Conservation (phyloP, 176 grass and related monocot genomes). For the Metroxylon sagu region DNA sequence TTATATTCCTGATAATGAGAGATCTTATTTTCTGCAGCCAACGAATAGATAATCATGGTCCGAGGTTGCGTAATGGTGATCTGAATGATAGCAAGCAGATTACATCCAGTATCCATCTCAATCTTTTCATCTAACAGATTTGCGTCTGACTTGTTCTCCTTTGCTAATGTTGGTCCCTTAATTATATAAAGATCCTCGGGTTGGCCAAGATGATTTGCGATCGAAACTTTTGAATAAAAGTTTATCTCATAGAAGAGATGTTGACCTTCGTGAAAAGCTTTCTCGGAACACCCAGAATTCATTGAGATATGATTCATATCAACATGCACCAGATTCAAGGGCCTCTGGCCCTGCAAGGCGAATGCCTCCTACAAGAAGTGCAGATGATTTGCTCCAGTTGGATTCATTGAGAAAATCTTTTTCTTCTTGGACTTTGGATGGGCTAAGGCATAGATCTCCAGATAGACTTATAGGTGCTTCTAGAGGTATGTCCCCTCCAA, state of each 20-base stretch:
- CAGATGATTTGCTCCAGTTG: slow-evolving; percentile 36
- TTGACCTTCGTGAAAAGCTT: slow-evolving; percentile 75
- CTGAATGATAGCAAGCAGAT: slow-evolving; percentile 25
- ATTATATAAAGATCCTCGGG: slow-evolving; percentile 35
- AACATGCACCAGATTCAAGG: slow-evolving; percentile 32
- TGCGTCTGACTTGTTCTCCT: slow-evolving; percentile 19
- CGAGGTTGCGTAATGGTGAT: slow-evolving; percentile 28
- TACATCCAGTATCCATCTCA: slow-evolving; percentile 23
- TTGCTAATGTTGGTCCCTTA: slow-evolving; percentile 25
- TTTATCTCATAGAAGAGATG: slow-evolving; percentile 36
- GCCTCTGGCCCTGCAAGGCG: slow-evolving; percentile 25
- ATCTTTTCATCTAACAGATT: not conserved
- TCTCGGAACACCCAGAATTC: slow-evolving; percentile 37
- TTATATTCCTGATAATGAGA: not conserved
- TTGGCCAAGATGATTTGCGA: slow-evolving; percentile 60
- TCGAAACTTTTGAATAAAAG: slow-evolving; percentile 69
- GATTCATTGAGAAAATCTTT: slow-evolving; percentile 38
- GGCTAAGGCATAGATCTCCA: slow-evolving; percentile 35
- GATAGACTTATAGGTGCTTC: slow-evolving; percentile 28
- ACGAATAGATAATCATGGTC: slow-evolving; percentile 33
- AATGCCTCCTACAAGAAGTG: slow-evolving; percentile 46
- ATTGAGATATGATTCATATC: slow-evolving; percentile 28
- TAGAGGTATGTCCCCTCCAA: slow-evolving; percentile 39
- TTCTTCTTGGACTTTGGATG: slow-evolving; percentile 29
- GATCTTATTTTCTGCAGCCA: slow-evolving; percentile 27